Base-by-base conservation (phyloP, 768 basidiomycete species). In the Mycena polygramma region DNA sequence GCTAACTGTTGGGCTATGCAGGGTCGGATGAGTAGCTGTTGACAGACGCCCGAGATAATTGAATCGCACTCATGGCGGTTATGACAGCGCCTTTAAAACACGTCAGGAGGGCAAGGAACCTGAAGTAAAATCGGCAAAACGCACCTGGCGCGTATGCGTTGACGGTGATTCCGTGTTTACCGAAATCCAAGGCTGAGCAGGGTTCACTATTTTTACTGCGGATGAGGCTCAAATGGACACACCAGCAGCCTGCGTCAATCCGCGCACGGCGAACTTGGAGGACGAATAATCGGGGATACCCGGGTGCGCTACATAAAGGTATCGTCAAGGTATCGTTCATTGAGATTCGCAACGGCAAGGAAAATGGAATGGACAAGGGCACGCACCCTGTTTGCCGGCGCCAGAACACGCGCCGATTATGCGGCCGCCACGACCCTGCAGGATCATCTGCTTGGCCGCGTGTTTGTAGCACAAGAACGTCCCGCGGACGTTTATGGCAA, bases 201-300 rank as follows among this genome's bases (percentile, higher is more conserved):
- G 30, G 17, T 1, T 22, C 15, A 53, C 41, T 20, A 45, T 22
- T n/a, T 22, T n/a, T n/a, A n/a, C n/a, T 22, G 5, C 5, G 37
- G 17, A 13, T 37, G 5, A 14, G 14, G 36, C 37, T 37, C 9
- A n/a, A 19, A 20, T 7, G n/a, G 17, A 53, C 59, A 2, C 39
- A 74, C 73, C 72, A n/a, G 70, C 69, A 20, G 66, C 72, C 72
- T 83, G 82, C 1, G 82, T 83, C 53, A 83, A 73, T n/a, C 80
- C 83, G 24, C 80, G 77, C 0, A 83, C 26, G 15, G 83, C 83
- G 68, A 83, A 83, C 73, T 83, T 83, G 4, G 79, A 81, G 1
- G 79, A 46, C 26, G 73, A 74, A 57, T 83, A 83, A 35, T 76
- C 53, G 3, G 71, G 65, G 15, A 74, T 43, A 30, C 30, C 30